Evolutionary conservation across 495 filamentous ascomycete species (phyloP), one percentile per base, ranked within the genome.

Genomic region (Chaetomidium leptoderma): DNA sequence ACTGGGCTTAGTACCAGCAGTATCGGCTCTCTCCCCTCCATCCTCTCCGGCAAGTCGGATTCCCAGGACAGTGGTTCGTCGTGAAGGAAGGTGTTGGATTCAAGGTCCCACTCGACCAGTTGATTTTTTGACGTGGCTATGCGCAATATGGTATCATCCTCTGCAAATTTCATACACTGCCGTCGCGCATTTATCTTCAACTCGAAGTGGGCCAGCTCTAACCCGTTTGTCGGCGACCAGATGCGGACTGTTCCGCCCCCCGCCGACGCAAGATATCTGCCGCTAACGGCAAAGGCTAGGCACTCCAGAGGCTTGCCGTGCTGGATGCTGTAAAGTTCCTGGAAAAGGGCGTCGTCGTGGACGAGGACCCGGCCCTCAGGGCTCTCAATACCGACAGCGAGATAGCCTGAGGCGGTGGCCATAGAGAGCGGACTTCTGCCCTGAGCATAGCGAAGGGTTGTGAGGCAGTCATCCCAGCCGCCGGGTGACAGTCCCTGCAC

Each of bases 381-480:
- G 30, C 11, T 17, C 14, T 14, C 10, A 7, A 50, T 19, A 1
- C 24, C 32, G 17, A 49, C 21, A 2, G 55, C 55, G 11, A 57
- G 27, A n/a, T 42, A 49, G 13, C 55, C 45, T 24, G 24, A 14
- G 4, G 30, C 55, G 13, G 55, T 35, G 23, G 45, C 55, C 33
- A 32, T 33, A 7, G 7, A 0, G n/a, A 21, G 44, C 13, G 55
- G 63, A 9, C 39, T 44, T 6, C 45, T 48, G 10, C 55, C 57
- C 1, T 59, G 19, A 11, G 61, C 57, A 39, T 67, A 69, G 23
- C 36, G 19, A 14, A 69, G 61, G 1, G 62, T 68, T 0, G 65
- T 61, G 17, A 69, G 43, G 32, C 68, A 65, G 56, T 72, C 68
- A 17, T 67, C 64, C 68, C 69, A 70, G 4, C 43, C 36, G 5